A percentile compares a stretch with the other conserved stretches of the same genome.
Evolutionary conservation across 345 rosid genomes (phyloP).

Genomic region (Ceriops decandra): DNA sequence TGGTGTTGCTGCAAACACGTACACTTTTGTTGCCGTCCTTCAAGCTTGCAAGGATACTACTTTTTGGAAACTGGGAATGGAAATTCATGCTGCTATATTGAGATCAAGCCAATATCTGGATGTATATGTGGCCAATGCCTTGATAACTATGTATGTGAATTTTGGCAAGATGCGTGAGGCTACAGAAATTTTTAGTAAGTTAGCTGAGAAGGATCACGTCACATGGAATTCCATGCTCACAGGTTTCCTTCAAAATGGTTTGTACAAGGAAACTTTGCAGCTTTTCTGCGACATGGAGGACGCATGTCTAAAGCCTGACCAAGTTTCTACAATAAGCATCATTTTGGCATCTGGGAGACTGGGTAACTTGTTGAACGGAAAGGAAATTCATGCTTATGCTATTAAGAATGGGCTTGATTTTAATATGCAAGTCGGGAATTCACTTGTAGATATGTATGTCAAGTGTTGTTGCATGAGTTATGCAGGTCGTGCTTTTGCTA

Average conservation of each 20-base stretch:
- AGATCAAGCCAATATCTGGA: slow-evolving; percentile 42
- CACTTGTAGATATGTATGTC: slow-evolving; percentile 74
- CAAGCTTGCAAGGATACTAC: slow-evolving; percentile 54
- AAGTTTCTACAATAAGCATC: slow-evolving; percentile 50
- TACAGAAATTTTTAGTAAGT: slow-evolving; percentile 28
- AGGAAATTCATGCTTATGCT: slow-evolving; percentile 69
- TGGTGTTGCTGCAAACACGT: slow-evolving; percentile 49
- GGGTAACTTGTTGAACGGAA: slow-evolving; percentile 57
- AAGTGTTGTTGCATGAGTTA: slow-evolving; percentile 53
- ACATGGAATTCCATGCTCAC: slow-evolving; percentile 65
- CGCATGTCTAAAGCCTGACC: slow-evolving; percentile 49
- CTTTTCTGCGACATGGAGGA: slow-evolving; percentile 44
- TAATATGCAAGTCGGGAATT: slow-evolving; percentile 59
- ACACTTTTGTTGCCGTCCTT: slow-evolving; percentile 60
- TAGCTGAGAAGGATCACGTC: slow-evolving; percentile 48
- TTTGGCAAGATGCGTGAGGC: slow-evolving; percentile 51
- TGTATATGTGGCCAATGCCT: slow-evolving; percentile 59
- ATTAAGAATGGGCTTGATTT: slow-evolving; percentile 54
- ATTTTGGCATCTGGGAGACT: slow-evolving; percentile 58
- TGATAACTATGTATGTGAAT: slow-evolving; percentile 65
- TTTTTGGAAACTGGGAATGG: slow-evolving; percentile 51
- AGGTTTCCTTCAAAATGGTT: slow-evolving; percentile 58
- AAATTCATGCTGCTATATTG: slow-evolving; percentile 61
- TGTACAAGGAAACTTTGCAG: slow-evolving; percentile 47
- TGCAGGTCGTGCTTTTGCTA: slow-evolving; percentile 49